Evolutionary conservation across 768 basidiomycete species (phyloP).

Genomic region (Lentinula edodes): DNA sequence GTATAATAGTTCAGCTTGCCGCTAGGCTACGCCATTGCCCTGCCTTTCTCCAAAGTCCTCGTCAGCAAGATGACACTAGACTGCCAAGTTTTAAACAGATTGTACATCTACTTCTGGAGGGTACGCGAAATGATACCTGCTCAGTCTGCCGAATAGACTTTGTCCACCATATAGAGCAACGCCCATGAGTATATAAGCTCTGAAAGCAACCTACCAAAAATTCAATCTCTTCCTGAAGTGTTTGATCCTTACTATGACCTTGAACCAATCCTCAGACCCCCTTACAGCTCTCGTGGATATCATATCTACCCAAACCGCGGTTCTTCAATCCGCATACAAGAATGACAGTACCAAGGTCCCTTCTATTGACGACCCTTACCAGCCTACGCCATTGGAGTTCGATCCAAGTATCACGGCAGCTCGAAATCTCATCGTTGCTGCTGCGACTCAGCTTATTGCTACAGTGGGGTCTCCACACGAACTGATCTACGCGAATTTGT

Average conservation of each 20-base stretch:
- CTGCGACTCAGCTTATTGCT: constrained; percentile 15
- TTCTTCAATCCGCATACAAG: neutral
- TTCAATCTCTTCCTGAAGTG: too few relatives aligned
- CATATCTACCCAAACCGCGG: neutral
- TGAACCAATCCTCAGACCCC: neutral
- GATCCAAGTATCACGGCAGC: neutral
- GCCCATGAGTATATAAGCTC: too few relatives aligned
- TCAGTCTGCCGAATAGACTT: too few relatives aligned
- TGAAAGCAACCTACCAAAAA: too few relatives aligned
- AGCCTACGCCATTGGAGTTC: neutral
- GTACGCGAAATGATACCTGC: too few relatives aligned
- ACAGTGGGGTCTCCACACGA: constrained; percentile 14
- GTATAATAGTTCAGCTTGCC: too few relatives aligned
- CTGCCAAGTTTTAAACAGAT: too few relatives aligned
- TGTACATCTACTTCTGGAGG: too few relatives aligned
- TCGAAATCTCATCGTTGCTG: constrained; percentile 7
- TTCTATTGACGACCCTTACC: neutral
- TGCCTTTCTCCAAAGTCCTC: too few relatives aligned
- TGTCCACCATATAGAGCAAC: too few relatives aligned
- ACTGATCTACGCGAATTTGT: constrained; percentile 8
- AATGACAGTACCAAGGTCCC: neutral
- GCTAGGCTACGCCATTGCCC: too few relatives aligned
- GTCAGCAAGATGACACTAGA: too few relatives aligned
- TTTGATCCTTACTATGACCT: neutral
- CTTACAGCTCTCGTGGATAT: neutral